These are phyloP conservation scores for Colletotrichum brevisporum DNA, from an alignment of 2,329 filamentous ascomycete species.

Conservation along the genomic window DNA sequence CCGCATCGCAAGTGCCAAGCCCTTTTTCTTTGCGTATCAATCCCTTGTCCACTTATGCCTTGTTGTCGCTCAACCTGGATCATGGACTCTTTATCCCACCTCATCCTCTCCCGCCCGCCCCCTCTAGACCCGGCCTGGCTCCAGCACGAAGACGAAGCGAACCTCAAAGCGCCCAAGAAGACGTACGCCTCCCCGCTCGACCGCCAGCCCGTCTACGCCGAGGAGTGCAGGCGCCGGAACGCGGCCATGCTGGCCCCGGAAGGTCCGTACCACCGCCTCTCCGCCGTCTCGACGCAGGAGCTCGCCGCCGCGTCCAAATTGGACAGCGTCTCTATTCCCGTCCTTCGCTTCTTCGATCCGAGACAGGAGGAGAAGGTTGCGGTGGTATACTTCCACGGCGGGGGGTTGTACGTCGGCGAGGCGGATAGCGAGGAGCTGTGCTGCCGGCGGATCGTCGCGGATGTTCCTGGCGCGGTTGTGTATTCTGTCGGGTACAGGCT, in stretches of 20 bases:
- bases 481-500: slow-evolving; percentile 64
- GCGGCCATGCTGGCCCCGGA: slow-evolving; percentile 52
- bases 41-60: no score
- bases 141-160: slow-evolving; percentile 51
- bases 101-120: slow-evolving; percentile 45
- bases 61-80: background rate
- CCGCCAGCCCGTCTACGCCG: slow-evolving; percentile 57
- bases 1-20: background rate
- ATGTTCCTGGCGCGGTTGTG: slow-evolving; percentile 48
- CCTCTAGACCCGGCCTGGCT: slow-evolving; percentile 58
- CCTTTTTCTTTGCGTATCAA: background rate
- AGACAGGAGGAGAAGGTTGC: slow-evolving; percentile 44
- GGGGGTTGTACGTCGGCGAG: slow-evolving; percentile 62
- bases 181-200: slow-evolving; percentile 46
- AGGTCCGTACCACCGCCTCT: slow-evolving; percentile 54
- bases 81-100: slow-evolving; percentile 22
- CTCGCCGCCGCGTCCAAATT: slow-evolving; percentile 50
- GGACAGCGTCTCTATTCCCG: slow-evolving; percentile 53
- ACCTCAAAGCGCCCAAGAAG: slow-evolving; percentile 47
- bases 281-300: slow-evolving; percentile 48
- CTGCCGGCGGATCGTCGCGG: slow-evolving; percentile 58
- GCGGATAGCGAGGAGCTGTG: slow-evolving; percentile 64
- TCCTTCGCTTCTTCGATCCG: slow-evolving; percentile 50
- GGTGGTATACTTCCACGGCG: slow-evolving; percentile 64
- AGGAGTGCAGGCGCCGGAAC: slow-evolving; percentile 56